These are phyloP conservation scores for Quercus rubra DNA, from an alignment of 306 rosid genomes.

Conservation along the genomic window DNA sequence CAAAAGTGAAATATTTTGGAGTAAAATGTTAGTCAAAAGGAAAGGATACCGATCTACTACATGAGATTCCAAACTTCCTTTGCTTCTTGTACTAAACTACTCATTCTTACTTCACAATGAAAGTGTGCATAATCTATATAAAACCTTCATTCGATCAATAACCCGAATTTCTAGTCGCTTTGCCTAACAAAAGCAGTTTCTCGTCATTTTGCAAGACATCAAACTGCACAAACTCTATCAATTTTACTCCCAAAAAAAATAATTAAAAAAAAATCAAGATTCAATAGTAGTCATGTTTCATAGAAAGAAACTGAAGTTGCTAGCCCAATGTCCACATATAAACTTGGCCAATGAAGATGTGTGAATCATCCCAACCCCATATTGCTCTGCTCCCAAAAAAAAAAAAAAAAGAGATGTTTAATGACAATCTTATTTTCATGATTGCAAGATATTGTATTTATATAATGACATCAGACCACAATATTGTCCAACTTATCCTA, in stretches of 20 bases:
- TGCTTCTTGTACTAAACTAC: no score
- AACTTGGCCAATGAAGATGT: conserved; percentile 28
- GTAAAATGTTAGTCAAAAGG: no score
- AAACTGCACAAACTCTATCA: not conserved
- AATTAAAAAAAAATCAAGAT: not conserved
- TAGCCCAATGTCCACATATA: conserved; percentile 32
- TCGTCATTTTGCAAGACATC: not conserved
- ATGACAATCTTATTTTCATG: not conserved
- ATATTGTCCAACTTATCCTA: no score
- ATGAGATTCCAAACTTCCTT: no score
- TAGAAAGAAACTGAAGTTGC: conserved; percentile 1
- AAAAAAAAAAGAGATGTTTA: not conserved
- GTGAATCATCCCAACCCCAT: no score
- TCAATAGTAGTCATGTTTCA: no score
- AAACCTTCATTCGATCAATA: no score
- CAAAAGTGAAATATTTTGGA: no score
- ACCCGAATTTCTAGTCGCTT: not conserved
- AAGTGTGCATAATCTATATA: no score
- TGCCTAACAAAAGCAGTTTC: not conserved
- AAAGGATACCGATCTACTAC: no score
- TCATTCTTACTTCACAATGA: no score
- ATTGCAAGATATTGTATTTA: not conserved
- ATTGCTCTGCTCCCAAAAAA: conserved; percentile 45
- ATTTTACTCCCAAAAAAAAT: not conserved
- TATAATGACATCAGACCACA: not conserved